Conservation (phyloP, 352 stramenopile species). For the Globisporangium sylvaticum region DNA sequence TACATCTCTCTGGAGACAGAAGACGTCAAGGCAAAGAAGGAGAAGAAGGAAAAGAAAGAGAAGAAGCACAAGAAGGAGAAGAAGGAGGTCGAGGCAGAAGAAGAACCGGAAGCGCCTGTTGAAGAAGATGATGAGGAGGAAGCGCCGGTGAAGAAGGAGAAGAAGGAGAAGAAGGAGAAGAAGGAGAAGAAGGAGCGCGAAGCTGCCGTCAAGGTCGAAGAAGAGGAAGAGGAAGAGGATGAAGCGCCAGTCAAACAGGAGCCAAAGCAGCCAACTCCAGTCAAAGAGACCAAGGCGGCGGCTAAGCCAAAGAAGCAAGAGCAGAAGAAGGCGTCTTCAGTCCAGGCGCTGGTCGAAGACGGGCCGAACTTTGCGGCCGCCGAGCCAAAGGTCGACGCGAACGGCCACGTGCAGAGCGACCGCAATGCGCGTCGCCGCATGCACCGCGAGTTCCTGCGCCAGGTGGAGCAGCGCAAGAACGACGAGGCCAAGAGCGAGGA, state of each 20-base stretch:
- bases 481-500: constrained; percentile 39
- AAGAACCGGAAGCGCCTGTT: neutral
- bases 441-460: constrained; percentile 72
- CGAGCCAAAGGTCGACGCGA: constrained; percentile 12
- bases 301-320: constrained; percentile 9
- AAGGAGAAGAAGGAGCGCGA: constrained; percentile 16
- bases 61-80: constrained; percentile 23
- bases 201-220: constrained; percentile 5
- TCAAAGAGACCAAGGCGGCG: constrained; percentile 14
- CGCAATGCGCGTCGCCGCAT: constrained; percentile 72
- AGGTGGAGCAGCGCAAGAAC: constrained; percentile 67
- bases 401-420: constrained; percentile 61
- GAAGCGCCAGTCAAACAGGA: constrained; percentile 5
- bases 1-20: constrained; percentile 15
- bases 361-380: constrained; percentile 10
- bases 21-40: constrained; percentile 7
- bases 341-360: constrained; percentile 13
- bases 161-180: constrained; percentile 27
- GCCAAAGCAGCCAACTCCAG: neutral
- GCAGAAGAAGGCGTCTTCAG: neutral
- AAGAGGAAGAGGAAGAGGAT: constrained; percentile 22
- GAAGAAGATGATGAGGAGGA: constrained; percentile 10
- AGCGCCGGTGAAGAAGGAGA: constrained; percentile 14
- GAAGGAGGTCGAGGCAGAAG: neutral
- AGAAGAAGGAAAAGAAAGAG: constrained; percentile 23